Conservation (phyloP, 208 protist genomes). For the Acanthamoeba castellanii region DNA sequence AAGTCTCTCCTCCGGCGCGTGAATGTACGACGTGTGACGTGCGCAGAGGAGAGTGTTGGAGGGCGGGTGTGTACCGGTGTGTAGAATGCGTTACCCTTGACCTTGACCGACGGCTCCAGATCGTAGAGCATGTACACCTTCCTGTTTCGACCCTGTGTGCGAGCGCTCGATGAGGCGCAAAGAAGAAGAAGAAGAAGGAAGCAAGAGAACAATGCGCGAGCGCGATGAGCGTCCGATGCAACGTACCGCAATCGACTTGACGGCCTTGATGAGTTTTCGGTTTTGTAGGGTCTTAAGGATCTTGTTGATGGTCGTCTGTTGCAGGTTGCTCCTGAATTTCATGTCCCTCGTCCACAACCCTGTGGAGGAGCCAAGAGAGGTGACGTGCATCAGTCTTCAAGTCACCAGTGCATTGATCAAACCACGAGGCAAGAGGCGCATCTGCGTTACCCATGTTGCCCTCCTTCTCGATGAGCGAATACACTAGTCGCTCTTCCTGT, state of each 20-base stretch:
- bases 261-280: constrained; percentile 88
- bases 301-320: constrained; percentile 86
- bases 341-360: constrained; percentile 88
- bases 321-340: constrained; percentile 78
- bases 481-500: constrained; percentile 78
- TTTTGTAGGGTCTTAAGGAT: constrained; percentile 85
- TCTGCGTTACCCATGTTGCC: constrained; percentile 72
- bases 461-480: constrained; percentile 71
- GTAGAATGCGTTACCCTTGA: constrained; percentile 89
- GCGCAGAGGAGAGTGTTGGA: not conserved
- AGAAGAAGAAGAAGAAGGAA: not conserved
- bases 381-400: not conserved
- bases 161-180: too few relatives aligned
- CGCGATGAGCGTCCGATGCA: too few relatives aligned
- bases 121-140: constrained; percentile 89
- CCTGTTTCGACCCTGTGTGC: constrained; percentile 74
- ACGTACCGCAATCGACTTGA: constrained; percentile 84
- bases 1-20: too few relatives aligned
- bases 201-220: not conserved
- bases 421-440: not conserved
- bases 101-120: constrained; percentile 86
- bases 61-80: constrained; percentile 23
- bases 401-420: not conserved
- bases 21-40: not conserved
- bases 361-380: not conserved